Evolutionary conservation across 2,329 filamentous ascomycete species (phyloP).

Genomic region (Cercospora canescens): DNA sequence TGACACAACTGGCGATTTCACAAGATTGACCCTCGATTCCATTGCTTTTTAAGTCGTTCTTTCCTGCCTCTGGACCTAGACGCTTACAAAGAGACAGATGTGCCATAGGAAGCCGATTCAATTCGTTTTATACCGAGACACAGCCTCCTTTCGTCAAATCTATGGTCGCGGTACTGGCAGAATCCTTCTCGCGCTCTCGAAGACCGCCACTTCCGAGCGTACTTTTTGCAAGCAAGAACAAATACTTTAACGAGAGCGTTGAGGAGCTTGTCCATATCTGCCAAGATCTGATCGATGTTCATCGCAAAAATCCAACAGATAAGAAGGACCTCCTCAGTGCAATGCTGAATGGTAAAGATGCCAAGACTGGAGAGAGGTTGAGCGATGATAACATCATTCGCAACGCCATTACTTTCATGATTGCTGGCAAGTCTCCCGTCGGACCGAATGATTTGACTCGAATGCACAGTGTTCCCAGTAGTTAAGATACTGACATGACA

Average conservation of each 20-base stretch:
- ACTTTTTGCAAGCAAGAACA: constrained; percentile 27
- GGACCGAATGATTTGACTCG: too few species aligned
- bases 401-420: constrained; percentile 64
- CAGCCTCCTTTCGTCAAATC: constrained; percentile 62
- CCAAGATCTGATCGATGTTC: constrained; percentile 70
- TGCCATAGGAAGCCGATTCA: constrained; percentile 62
- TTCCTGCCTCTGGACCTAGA: background rate
- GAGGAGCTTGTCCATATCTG: constrained; percentile 55
- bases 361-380: constrained; percentile 61
- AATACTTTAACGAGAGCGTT: constrained; percentile 59
- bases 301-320: constrained; percentile 60
- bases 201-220: constrained; percentile 41
- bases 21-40: constrained; percentile 71
- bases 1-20: constrained; percentile 65
- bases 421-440: constrained; percentile 43
- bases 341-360: constrained; percentile 68
- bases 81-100: background rate
- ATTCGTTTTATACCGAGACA: constrained; percentile 64
- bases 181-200: constrained; percentile 41
- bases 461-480: too few species aligned
- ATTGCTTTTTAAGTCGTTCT: constrained; percentile 54
- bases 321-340: constrained; percentile 65
- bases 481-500: too few species aligned
- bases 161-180: constrained; percentile 62
- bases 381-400: constrained; percentile 63